A percentile compares a stretch with the other conserved stretches of the same genome.
Evolutionary conservation across 1,284 basidiomycete genomes (phyloP).

Genomic region (Boletellus dicymbophilus): DNA sequence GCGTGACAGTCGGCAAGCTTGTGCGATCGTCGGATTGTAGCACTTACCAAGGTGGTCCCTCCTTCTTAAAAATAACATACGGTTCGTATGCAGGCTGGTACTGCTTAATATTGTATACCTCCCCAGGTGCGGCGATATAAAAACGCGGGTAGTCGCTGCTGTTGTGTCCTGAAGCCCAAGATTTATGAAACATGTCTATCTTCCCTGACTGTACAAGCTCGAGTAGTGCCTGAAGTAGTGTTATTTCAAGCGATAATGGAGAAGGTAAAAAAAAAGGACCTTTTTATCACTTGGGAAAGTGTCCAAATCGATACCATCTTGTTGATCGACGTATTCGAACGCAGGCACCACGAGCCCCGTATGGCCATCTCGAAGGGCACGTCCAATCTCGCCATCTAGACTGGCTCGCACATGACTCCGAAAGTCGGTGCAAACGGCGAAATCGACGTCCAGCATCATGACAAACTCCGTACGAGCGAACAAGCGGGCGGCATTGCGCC

Average conservation of each 20-base stretch:
- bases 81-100: constrained; percentile 86
- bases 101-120: constrained; percentile 69
- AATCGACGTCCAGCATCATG: constrained; percentile 90
- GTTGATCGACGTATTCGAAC: constrained; percentile 70
- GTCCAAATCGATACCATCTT: constrained; percentile 56
- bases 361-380: constrained; percentile 48
- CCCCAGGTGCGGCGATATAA: constrained; percentile 60
- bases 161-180: constrained; percentile 78
- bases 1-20: neutral
- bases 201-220: constrained; percentile 52
- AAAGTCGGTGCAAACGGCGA: constrained; percentile 81
- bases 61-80: constrained; percentile 78
- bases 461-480: constrained; percentile 80
- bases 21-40: neutral
- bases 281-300: constrained; percentile 68
- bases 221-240: constrained; percentile 48
- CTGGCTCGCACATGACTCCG: constrained; percentile 47
- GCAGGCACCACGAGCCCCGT: constrained; percentile 77
- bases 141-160: constrained; percentile 76
- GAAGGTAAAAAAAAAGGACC: constrained; percentile 34
- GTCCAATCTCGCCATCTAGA: constrained; percentile 30
- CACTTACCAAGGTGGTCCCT: constrained; percentile 69
- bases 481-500: constrained; percentile 81
- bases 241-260: neutral
- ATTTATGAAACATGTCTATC: constrained; percentile 74